Evolutionary conservation across 225 moss, liverwort and hornwort species (phyloP).

Genomic region (Rhytidiadelphus loreus): DNA sequence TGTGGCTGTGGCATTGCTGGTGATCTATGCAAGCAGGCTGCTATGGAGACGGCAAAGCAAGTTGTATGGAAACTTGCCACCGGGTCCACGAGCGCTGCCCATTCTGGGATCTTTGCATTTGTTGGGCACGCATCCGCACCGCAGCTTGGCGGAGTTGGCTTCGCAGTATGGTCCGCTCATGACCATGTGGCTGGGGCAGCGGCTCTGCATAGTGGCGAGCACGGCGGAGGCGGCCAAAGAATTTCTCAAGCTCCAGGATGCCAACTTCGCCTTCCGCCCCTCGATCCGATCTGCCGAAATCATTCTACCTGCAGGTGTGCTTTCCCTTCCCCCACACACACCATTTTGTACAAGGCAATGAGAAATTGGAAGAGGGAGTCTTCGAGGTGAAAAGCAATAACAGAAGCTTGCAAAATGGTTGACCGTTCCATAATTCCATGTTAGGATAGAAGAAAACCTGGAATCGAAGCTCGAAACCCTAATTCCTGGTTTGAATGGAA

Average conservation of each 20-base stretch:
- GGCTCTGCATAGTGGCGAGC: neutral
- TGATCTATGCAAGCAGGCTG: neutral
- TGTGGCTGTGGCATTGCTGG: neutral
- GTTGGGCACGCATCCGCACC: neutral
- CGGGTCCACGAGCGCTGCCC: neutral
- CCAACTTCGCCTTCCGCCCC: neutral
- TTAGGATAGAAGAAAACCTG: neutral
- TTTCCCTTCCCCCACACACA: neutral
- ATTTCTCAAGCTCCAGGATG: slow-evolving; percentile 1
- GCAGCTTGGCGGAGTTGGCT: neutral
- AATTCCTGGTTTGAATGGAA: too few relatives aligned
- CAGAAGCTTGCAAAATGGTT: neutral
- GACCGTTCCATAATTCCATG: neutral
- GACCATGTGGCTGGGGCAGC: neutral
- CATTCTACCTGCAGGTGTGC: neutral
- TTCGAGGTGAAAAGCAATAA: neutral
- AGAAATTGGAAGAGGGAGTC: too few relatives aligned
- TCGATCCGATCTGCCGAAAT: neutral
- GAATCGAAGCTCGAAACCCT: neutral
- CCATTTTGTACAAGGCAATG: neutral
- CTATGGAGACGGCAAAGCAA: neutral
- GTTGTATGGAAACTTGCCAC: neutral
- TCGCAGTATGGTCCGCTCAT: neutral
- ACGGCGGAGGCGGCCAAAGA: neutral
- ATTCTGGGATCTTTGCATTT: neutral